Evolutionary conservation across 768 basidiomycete species (phyloP).

Genomic region (Boletus rubescentipes): DNA sequence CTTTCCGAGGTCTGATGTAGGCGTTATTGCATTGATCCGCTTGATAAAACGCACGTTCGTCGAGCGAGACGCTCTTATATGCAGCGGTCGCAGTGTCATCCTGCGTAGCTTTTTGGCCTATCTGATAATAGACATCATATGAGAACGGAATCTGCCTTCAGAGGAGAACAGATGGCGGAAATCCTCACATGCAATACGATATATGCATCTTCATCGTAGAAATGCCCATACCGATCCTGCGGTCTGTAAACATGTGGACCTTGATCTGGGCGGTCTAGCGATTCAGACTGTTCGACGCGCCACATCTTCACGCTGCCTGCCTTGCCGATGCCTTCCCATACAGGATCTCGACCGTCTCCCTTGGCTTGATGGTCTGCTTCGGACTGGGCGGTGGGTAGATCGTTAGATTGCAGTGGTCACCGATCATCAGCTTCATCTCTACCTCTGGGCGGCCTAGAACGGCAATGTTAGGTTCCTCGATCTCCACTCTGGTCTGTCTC

Average conservation of each 20-base stretch:
- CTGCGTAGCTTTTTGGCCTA: conserved; percentile 56
- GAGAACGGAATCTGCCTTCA: conserved; percentile 43
- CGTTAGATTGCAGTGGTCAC: not conserved
- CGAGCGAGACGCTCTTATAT: conserved; percentile 66
- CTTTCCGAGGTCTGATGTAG: conserved; percentile 39
- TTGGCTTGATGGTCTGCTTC: conserved; percentile 53
- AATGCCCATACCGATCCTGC: conserved; percentile 45
- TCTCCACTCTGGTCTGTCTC: conserved; percentile 37
- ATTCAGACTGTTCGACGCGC: conserved; percentile 56
- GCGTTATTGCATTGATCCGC: not conserved
- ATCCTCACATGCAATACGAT: conserved; percentile 56
- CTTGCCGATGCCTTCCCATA: conserved; percentile 50
- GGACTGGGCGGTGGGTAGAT: conserved; percentile 3
- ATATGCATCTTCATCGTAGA: conserved; percentile 67
- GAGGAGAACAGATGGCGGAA: not conserved
- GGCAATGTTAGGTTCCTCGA: conserved; percentile 62
- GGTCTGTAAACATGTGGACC: conserved; percentile 1
- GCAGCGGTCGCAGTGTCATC: conserved; percentile 63
- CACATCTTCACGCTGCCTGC: conserved; percentile 50
- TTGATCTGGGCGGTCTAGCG: conserved; percentile 33
- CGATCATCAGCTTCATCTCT: conserved; percentile 18
- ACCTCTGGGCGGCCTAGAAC: conserved; percentile 59
- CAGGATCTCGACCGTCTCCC: conserved; percentile 45
- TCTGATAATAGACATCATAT: conserved; percentile 63
- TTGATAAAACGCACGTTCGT: conserved; percentile 38